A percentile compares a stretch with the other conserved stretches of the same genome.
phyloP scores from a whole-genome alignment of 2,329 filamentous ascomycete species.

The Colletotrichum scovillei region DNA sequence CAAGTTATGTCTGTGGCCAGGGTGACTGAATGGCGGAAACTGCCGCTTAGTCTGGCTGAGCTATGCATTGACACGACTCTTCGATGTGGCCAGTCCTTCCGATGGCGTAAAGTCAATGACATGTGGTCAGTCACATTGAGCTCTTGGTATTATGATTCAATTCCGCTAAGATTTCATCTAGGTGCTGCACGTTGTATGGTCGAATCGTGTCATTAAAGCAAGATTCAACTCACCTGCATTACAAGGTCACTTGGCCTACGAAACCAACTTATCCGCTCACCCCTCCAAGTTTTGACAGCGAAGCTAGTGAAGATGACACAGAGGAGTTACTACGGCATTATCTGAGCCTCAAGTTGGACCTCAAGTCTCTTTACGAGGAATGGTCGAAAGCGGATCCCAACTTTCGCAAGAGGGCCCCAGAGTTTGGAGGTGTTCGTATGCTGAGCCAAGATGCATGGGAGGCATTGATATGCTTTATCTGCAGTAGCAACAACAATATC shows the following conservation, averaged over 20 bases:
- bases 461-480: slow-evolving; percentile 92
- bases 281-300: slow-evolving; percentile 13
- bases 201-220: slow-evolving; percentile 88
- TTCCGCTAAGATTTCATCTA: slow-evolving; percentile 42
- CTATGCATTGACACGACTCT: slow-evolving; percentile 95
- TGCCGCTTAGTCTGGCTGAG: slow-evolving; percentile 85
- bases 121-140: slow-evolving; percentile 73
- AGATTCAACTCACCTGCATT: slow-evolving; percentile 82
- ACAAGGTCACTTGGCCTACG: slow-evolving; percentile 74
- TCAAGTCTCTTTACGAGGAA: slow-evolving; percentile 81
- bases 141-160: background rate
- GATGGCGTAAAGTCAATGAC: slow-evolving; percentile 88
- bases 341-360: slow-evolving; percentile 84
- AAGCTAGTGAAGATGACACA: slow-evolving; percentile 71
- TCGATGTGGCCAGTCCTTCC: slow-evolving; percentile 95
- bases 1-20: slow-evolving; percentile 52
- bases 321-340: slow-evolving; percentile 83
- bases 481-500: slow-evolving; percentile 99
- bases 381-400: slow-evolving; percentile 90
- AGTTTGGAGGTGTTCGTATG: slow-evolving; percentile 92
- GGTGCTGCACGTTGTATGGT: slow-evolving; percentile 86
- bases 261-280: slow-evolving; percentile 31
- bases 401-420: slow-evolving; percentile 86
- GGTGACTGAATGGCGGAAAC: slow-evolving; percentile 84
- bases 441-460: slow-evolving; percentile 97